phyloP scores from a whole-genome alignment of 352 stramenopile species.

The Globisporangium heterothallicum region DNA sequence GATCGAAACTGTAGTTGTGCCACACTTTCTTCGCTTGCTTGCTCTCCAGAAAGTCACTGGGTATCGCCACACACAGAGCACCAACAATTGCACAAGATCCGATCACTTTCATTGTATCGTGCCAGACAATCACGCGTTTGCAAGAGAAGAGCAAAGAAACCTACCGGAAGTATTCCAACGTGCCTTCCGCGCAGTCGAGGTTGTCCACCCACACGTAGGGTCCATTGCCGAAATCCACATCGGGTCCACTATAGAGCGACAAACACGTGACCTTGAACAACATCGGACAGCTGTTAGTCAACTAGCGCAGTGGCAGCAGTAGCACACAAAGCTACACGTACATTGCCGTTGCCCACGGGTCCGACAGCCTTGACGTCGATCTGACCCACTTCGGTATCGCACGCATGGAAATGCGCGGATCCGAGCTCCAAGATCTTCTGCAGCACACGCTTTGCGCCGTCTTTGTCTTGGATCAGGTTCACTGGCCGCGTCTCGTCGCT shows the following conservation, averaged over 20 bases:
- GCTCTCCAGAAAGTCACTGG: conserved; percentile 92
- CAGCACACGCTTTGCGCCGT: conserved; percentile 53
- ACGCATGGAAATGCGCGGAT: conserved; percentile 88
- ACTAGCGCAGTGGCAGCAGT: no score
- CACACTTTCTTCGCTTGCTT: conserved; percentile 91
- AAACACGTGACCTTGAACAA: conserved; percentile 89
- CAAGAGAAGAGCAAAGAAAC: conserved; percentile 1
- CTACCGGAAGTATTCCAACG: conserved; percentile 61
- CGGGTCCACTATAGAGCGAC: conserved; percentile 93
- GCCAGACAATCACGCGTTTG: no score
- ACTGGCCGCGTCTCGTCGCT: conserved; percentile 63
- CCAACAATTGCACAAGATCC: no score
- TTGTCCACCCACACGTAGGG: conserved; percentile 90
- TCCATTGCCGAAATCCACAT: conserved; percentile 96
- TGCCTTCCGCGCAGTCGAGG: conserved; percentile 88
- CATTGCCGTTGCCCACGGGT: conserved; percentile 94
- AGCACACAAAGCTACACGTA: not conserved
- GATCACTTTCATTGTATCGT: no score
- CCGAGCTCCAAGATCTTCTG: conserved; percentile 53
- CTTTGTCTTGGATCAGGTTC: conserved; percentile 76
- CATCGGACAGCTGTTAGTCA: no score
- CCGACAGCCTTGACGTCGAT: conserved; percentile 94
- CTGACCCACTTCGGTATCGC: conserved; percentile 97
- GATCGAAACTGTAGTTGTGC: conserved; percentile 99
- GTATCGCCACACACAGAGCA: not conserved